Percentiles rank a stretch among this genome's conserved stretches.
Conservation (phyloP, 2,329 filamentous ascomycete species). For the Talaromyces funiculosus region DNA sequence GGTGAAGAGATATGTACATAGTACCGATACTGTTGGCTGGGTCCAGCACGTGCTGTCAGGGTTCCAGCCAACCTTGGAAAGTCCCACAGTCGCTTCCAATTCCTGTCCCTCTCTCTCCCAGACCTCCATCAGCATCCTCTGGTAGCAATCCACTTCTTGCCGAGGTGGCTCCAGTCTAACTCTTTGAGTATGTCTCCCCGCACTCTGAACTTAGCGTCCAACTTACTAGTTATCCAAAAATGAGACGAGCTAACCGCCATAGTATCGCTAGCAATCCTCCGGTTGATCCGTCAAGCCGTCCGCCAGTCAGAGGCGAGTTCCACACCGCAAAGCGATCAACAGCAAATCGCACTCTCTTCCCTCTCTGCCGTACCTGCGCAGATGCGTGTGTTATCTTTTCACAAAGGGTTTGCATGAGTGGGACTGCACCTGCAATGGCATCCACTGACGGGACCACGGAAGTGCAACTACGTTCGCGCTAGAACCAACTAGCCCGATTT, state of each 20-base stretch:
- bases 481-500: background rate
- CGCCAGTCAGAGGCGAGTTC: slow-evolving; percentile 1
- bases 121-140: background rate
- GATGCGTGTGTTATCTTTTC: background rate
- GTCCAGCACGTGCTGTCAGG: background rate
- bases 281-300: background rate
- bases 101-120: background rate
- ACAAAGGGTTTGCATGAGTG: background rate
- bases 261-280: background rate
- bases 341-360: background rate
- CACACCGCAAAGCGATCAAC: slow-evolving; percentile 2
- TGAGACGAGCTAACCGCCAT: background rate
- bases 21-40: too few species aligned
- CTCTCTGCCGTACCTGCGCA: background rate
- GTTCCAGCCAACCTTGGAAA: background rate
- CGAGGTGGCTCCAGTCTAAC: background rate
- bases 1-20: background rate
- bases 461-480: background rate
- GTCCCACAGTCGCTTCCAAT: background rate
- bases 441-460: background rate
- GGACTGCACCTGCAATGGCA: background rate
- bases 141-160: background rate
- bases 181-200: background rate
- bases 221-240: background rate
- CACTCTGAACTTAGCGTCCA: background rate